Evolutionary conservation across 768 basidiomycete species (phyloP).

Genomic region (Tricholoma saponaceum): DNA sequence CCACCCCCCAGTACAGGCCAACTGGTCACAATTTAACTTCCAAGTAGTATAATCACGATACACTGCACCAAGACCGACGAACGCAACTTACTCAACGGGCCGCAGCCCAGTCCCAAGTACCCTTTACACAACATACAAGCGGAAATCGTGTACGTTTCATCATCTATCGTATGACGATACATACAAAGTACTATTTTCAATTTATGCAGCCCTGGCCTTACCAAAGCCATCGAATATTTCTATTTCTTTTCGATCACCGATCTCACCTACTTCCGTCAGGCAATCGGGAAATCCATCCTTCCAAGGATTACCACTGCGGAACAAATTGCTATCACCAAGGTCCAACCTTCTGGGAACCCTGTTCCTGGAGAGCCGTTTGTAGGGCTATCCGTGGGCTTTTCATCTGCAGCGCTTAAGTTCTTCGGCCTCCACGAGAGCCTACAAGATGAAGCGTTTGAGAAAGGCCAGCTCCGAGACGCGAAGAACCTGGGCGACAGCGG

Average conservation of each 20-base stretch:
- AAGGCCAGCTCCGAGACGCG: slow-evolving; percentile 9
- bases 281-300: slow-evolving; percentile 10
- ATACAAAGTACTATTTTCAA: no score
- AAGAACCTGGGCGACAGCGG: slow-evolving; percentile 9
- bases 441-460: slow-evolving; percentile 9
- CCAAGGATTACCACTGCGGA: slow-evolving; percentile 12
- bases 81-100: no score
- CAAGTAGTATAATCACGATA: no score
- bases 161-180: no score
- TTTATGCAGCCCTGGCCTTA: slow-evolving; percentile 14
- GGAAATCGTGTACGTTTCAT: no score
- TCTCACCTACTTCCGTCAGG: slow-evolving; percentile 4
- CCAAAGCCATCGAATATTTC: slow-evolving; percentile 15
- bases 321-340: not conserved
- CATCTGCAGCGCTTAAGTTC: slow-evolving; percentile 2
- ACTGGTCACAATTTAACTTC: no score
- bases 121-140: no score
- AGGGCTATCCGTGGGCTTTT: no score
- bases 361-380: no score
- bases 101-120: no score
- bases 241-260: slow-evolving; percentile 14
- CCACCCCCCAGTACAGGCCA: no score
- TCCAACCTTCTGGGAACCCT: slow-evolving; percentile 7
- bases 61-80: no score
- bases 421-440: slow-evolving; percentile 2